Base-by-base conservation (phyloP, 1,284 basidiomycete species). In the Sanguinoderma infundibulare region DNA sequence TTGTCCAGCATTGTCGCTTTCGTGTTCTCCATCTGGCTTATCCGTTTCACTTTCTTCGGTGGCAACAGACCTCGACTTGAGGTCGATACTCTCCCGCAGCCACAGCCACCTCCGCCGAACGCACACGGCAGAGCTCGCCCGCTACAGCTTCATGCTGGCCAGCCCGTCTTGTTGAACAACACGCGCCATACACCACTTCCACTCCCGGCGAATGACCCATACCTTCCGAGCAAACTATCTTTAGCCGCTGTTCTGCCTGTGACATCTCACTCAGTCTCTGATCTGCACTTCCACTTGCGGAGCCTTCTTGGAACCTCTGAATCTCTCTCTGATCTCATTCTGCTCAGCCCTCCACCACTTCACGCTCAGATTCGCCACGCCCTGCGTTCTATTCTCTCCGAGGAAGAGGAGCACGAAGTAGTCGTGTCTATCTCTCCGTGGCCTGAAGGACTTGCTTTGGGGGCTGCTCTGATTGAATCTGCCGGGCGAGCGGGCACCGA, bases 241-340 rank as follows among this genome's bases (percentile, higher is more conserved):
- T 63, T 87, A 47, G 81, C 83, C 12, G 83, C 77, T 5, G 67
- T 89, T 35, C 70, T 89, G 1, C 84, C 85, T 26, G 75, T 88
- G 52, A 74, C 76, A 7, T 35, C 66, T 3, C 57, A 60, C 3
- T 79, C 82, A 6, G 55, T 85, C 6, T 26, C 68, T 2, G 40
- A 60, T 57, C 65, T 86, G 44, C 72, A 74, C 42, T 42, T 64
- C 1, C 70, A 72, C 8, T 70, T 86, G 20, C 61, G 64, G 2
- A 69, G 75, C 2, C 68, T 86, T 32, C 67, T 81, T 17, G 66
- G 69, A n/a, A 63, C 72, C 7, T 70, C 78, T 4, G 60, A 64
- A 15, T 55, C 69, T 28, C 61, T 86, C 2, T 69, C 73, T 17
- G 81, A 87, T 68, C 71, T 89, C 42, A 66, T 85, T 22, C 64